phyloP scores from a whole-genome alignment of 306 rosid genomes.

The Erythrophleum fordii region DNA sequence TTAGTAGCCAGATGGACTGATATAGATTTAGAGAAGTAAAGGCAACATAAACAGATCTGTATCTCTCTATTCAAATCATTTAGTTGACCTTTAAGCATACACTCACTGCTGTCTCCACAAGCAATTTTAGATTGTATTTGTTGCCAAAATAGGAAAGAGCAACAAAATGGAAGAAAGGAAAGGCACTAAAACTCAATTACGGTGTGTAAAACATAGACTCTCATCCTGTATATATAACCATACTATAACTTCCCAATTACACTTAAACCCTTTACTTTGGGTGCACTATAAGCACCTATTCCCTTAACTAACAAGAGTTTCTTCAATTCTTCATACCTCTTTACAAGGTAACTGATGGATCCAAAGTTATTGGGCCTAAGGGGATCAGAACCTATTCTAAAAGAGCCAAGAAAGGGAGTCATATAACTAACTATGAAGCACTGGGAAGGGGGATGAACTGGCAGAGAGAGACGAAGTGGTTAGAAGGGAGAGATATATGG shows the following conservation, averaged over 20 bases:
- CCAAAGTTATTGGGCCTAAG: neutral
- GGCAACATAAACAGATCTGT: slow-evolving; percentile 5
- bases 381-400: too few relatives aligned
- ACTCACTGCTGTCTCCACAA: slow-evolving; percentile 13
- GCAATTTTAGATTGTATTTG: neutral
- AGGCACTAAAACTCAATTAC: too few relatives aligned
- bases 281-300: neutral
- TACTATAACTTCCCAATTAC: neutral
- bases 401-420: too few relatives aligned
- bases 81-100: slow-evolving; percentile 12
- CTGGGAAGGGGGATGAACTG: too few relatives aligned
- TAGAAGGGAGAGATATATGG: too few relatives aligned
- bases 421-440: too few relatives aligned
- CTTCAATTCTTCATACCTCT: neutral
- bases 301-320: neutral
- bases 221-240: too few relatives aligned
- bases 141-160: too few relatives aligned
- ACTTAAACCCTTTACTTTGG: neutral
- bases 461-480: too few relatives aligned
- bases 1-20: slow-evolving; percentile 7
- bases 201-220: too few relatives aligned
- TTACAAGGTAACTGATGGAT: too few relatives aligned
- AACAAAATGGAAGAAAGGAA: too few relatives aligned
- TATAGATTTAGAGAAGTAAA: slow-evolving; percentile 17
- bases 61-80: slow-evolving; percentile 31